phyloP scores from a whole-genome alignment of 441 rosid species.

The Erodium trifolium region DNA sequence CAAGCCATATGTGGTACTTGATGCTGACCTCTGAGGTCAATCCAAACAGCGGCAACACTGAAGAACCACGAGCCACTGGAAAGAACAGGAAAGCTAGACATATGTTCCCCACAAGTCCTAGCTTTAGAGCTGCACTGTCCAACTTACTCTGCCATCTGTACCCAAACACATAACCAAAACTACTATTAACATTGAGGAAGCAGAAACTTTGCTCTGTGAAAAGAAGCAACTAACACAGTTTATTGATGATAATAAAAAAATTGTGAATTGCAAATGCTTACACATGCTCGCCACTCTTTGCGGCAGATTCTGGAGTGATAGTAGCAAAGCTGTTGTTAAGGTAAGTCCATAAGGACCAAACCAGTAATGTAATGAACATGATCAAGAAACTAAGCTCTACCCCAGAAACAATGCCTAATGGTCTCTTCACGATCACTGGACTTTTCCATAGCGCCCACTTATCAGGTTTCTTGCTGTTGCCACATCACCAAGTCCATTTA shows the following conservation, averaged over 20 bases:
- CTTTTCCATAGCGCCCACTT: slow-evolving; percentile 26
- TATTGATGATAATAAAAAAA: background rate
- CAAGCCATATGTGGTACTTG: slow-evolving; percentile 63
- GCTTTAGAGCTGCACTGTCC: slow-evolving; percentile 17
- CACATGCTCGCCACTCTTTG: slow-evolving; percentile 25
- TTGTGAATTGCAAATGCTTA: slow-evolving; percentile 19
- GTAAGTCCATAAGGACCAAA: slow-evolving; percentile 44
- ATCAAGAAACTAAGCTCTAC: slow-evolving; percentile 38
- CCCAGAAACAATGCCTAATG: slow-evolving; percentile 52
- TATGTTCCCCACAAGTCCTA: slow-evolving; percentile 45
- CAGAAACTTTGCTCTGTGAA: background rate
- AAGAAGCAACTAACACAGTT: background rate
- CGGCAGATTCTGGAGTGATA: slow-evolving; percentile 22
- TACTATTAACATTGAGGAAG: background rate
- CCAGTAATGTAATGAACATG: slow-evolving; percentile 47
- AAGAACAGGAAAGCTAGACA: slow-evolving; percentile 46
- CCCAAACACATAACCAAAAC: background rate
- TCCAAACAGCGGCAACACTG: slow-evolving; percentile 47
- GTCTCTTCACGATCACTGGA: slow-evolving; percentile 55
- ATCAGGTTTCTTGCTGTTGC: slow-evolving; percentile 5
- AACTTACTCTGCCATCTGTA: slow-evolving; percentile 49
- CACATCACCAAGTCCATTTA: background rate
- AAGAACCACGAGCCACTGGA: slow-evolving; percentile 55
- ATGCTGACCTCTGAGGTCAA: slow-evolving; percentile 59
- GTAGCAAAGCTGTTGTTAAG: slow-evolving; percentile 24